phyloP scores from a whole-genome alignment of 345 rosid genomes.

The Geranium rotundifolium region DNA sequence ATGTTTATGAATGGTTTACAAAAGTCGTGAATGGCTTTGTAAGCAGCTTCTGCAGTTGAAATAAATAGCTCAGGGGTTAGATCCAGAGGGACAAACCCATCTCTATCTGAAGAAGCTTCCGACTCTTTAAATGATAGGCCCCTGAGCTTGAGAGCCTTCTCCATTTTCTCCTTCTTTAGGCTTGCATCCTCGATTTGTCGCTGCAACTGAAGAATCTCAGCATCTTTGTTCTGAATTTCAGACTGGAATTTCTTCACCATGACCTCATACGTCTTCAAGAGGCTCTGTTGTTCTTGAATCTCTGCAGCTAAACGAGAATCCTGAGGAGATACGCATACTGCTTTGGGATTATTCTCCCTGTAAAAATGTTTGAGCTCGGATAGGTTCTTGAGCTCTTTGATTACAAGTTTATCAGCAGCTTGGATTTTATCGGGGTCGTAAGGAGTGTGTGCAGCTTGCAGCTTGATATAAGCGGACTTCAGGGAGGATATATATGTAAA shows the following conservation, averaged over 20 bases:
- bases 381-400: slow-evolving; percentile 12
- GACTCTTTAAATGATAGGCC: slow-evolving; percentile 19
- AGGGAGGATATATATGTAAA: slow-evolving; percentile 14
- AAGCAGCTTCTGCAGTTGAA: slow-evolving; percentile 18
- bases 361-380: slow-evolving; percentile 17
- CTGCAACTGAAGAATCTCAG: slow-evolving; percentile 15
- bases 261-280: slow-evolving; percentile 17
- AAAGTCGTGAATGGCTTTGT: slow-evolving; percentile 18
- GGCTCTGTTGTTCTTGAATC: slow-evolving; percentile 21
- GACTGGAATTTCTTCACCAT: slow-evolving; percentile 22
- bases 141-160: slow-evolving; percentile 20
- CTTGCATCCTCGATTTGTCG: slow-evolving; percentile 16
- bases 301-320: slow-evolving; percentile 21
- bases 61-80: slow-evolving; percentile 15
- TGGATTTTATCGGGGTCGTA: slow-evolving; percentile 20
- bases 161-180: slow-evolving; percentile 15
- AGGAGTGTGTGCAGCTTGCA: slow-evolving; percentile 17
- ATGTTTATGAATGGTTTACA: slow-evolving; percentile 18
- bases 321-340: slow-evolving; percentile 15
- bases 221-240: slow-evolving; percentile 18
- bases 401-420: slow-evolving; percentile 12
- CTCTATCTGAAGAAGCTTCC: slow-evolving; percentile 6
- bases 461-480: slow-evolving; percentile 18
- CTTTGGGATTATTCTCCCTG: slow-evolving; percentile 18
- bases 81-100: slow-evolving; percentile 14